Evolutionary conservation across 2,329 filamentous ascomycete species (phyloP), one percentile per base, ranked within the genome.

Genomic region (Metarhizium rileyi): DNA sequence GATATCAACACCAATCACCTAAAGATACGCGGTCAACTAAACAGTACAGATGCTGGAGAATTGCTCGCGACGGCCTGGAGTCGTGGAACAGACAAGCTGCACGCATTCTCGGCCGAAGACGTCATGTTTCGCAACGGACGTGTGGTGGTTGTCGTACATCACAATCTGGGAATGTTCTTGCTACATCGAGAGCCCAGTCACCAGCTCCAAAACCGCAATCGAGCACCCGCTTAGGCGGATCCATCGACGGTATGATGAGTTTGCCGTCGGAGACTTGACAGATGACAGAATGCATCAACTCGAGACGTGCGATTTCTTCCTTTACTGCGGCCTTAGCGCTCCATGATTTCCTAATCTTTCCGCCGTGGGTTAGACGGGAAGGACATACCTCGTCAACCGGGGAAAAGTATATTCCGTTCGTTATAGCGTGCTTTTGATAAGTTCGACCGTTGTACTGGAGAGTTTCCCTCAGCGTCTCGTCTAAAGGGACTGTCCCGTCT

Each of bases 191-290:
- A 22, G 84, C 83, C 86, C 86, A 90, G 44, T 79, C 72, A 38
- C 75, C 84, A n/a, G 80, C 74, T 38, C 86, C 86, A 64, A 80
- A 86, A 0, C 86, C 86, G 57, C 84, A 88, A 51, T 90, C 86
- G 26, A 90, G 71, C 40, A 89, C 75, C 58, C 75, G 76, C 56
- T 70, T 69, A 23, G 78, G 76, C 26, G 72, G 69, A 42, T 63
- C 66, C 45, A 87, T 68, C 5, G 82, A 82, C n/a, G 85, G 83
- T 53, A 89, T 87, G 58, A 89, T 77, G 25, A 86, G 70, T 55
- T 80, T 75, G 51, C 76, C 69, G 55, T 88, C 82, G 61, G 89
- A 87, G 47, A 85, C 69, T 55, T 68, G 74, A 53, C 70, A 74
- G 55, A 88, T 75, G 20, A 86, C 73, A 41, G 70, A 67, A 61